Evolutionary conservation across 768 basidiomycete genomes (phyloP).

Genomic region (Tephrocybe sp.): DNA sequence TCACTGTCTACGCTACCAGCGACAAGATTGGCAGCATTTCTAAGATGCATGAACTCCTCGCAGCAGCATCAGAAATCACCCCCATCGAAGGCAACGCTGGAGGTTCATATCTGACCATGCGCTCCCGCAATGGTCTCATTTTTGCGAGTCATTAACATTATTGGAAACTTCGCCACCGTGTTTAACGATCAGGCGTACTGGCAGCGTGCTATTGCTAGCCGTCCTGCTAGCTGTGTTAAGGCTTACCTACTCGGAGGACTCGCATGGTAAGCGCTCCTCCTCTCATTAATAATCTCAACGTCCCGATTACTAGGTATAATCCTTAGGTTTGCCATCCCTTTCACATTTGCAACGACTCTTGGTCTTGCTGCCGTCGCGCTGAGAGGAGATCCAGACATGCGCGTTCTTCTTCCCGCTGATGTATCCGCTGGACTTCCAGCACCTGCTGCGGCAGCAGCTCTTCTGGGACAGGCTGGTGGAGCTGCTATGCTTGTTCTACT

Average conservation of each 20-base stretch:
- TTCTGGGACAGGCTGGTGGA: conserved; percentile 81
- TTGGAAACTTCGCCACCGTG: conserved; percentile 74
- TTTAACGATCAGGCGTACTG: conserved; percentile 80
- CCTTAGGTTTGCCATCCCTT: conserved; percentile 79
- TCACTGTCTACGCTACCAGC: conserved; percentile 82
- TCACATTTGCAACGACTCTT: conserved; percentile 83
- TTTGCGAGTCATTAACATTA: conserved; percentile 88
- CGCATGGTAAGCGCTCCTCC: conserved; percentile 57
- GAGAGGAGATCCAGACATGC: conserved; percentile 55
- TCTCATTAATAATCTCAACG: not conserved
- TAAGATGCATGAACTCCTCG: conserved; percentile 79
- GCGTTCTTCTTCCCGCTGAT: conserved; percentile 50
- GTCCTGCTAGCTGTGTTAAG: conserved; percentile 84
- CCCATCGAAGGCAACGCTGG: conserved; percentile 83
- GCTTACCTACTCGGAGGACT: conserved; percentile 88
- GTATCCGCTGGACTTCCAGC: conserved; percentile 90
- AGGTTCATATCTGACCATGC: conserved; percentile 84
- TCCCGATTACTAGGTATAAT: not conserved
- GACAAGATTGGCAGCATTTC: conserved; percentile 75
- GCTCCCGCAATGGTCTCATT: conserved; percentile 73
- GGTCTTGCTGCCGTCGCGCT: conserved; percentile 89
- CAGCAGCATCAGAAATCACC: conserved; percentile 44
- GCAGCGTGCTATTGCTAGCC: conserved; percentile 88
- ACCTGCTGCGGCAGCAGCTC: conserved; percentile 77
- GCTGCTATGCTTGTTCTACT: conserved; percentile 76